Evolutionary conservation across 805 yeast species (phyloP).

Genomic region (Candida pseudofarinosa): DNA sequence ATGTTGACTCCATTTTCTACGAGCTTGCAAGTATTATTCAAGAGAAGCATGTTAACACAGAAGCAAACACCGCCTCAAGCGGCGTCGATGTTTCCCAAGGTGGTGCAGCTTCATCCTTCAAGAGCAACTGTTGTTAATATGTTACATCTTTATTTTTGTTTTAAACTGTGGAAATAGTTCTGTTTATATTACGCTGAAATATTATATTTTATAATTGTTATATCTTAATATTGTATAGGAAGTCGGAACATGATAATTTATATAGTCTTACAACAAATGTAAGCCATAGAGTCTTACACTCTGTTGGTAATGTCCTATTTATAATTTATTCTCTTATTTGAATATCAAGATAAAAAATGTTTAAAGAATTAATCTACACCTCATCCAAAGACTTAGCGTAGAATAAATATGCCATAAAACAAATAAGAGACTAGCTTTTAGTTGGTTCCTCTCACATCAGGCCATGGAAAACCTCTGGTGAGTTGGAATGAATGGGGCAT

Average conservation of each 20-base stretch:
- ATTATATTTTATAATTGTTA: slow-evolving; percentile 2
- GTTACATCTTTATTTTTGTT: background rate
- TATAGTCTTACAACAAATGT: too few relatives aligned
- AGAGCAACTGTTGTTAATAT: slow-evolving; percentile 37
- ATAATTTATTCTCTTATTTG: background rate
- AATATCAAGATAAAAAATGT: background rate
- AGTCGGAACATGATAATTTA: background rate
- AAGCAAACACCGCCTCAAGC: slow-evolving; percentile 22
- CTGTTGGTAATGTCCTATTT: background rate
- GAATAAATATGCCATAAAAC: background rate
- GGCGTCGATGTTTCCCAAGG: slow-evolving; percentile 38
- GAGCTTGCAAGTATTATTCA: slow-evolving; percentile 83
- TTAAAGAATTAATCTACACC: background rate
- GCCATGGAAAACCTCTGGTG: background rate
- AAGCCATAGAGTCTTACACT: too few relatives aligned
- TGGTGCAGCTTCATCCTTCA: slow-evolving; percentile 15
- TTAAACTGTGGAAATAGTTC: background rate
- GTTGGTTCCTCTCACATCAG: background rate
- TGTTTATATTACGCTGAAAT: slow-evolving; percentile 1
- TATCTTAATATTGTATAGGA: background rate
- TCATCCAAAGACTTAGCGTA: background rate
- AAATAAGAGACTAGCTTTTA: background rate
- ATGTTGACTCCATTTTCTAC: slow-evolving; percentile 89
- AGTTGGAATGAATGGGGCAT: too few relatives aligned
- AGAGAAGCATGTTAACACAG: slow-evolving; percentile 60